phyloP scores from a whole-genome alignment of 345 rosid genomes.

The Kernera saxatilis region DNA sequence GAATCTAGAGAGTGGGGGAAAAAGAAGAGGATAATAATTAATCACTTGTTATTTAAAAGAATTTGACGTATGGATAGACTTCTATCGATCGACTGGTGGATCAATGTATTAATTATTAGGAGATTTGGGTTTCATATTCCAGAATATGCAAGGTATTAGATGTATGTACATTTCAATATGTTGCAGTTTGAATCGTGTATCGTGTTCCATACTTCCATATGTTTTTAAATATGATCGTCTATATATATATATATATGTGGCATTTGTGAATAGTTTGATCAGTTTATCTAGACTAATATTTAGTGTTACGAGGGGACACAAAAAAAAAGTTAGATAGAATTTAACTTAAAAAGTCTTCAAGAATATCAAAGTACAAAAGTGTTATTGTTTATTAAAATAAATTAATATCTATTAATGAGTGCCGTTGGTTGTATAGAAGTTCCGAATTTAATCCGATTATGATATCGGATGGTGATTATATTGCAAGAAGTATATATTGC shows the following conservation, averaged over 20 bases:
- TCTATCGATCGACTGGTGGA: not conserved
- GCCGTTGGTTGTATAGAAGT: conserved; percentile 22
- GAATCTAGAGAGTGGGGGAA: conserved; percentile 14
- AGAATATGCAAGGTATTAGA: not conserved
- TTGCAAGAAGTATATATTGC: conserved; percentile 12
- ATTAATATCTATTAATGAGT: conserved; percentile 10
- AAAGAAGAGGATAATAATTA: not conserved
- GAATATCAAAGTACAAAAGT: conserved; percentile 27
- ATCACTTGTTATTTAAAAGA: not conserved
- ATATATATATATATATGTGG: not conserved
- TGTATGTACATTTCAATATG: not conserved
- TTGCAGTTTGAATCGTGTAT: not conserved
- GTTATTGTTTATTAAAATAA: not conserved
- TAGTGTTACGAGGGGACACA: not conserved
- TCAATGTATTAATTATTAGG: not conserved
- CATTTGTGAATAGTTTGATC: not conserved
- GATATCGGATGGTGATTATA: conserved; percentile 17
- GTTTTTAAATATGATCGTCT: not conserved
- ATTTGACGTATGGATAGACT: not conserved
- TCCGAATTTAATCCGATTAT: conserved; percentile 24
- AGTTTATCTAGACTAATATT: not conserved
- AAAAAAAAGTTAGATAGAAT: not conserved
- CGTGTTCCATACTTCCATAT: not conserved
- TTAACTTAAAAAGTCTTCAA: conserved; percentile 1
- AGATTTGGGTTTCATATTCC: not conserved